Conservation (phyloP, 1,284 basidiomycete species). For the Pseudozyma sp. region DNA sequence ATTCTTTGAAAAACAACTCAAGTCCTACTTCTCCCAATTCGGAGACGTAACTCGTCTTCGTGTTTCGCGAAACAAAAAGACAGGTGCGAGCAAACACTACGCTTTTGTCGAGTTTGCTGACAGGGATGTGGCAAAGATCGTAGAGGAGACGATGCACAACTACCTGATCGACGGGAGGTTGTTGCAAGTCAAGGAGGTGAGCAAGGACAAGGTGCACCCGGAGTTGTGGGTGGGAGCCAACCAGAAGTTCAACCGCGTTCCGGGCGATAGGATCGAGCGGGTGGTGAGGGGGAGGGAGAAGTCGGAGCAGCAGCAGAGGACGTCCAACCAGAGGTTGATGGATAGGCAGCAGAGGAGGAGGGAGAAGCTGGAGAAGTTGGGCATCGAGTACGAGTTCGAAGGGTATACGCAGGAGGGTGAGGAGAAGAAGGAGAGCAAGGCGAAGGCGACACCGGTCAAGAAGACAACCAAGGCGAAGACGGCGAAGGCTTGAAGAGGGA, state of each 20-base stretch:
- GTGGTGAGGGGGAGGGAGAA: conserved; percentile 80
- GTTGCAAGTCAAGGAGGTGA: conserved; percentile 80
- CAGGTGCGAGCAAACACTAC: conserved; percentile 95
- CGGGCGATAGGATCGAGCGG: conserved; percentile 77
- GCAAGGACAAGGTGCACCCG: conserved; percentile 88
- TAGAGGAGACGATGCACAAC: conserved; percentile 99
- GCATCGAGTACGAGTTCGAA: conserved; percentile 90
- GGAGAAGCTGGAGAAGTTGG: conserved; percentile 80
- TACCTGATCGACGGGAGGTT: conserved; percentile 95
- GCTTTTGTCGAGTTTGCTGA: conserved; percentile 95
- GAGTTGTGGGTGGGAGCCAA: conserved; percentile 97
- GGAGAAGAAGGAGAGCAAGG: conserved; percentile 9
- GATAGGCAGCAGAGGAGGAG: conserved; percentile 83
- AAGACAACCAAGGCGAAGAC: conserved; percentile 14
- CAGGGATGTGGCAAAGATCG: conserved; percentile 88
- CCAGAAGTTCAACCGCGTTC: conserved; percentile 85
- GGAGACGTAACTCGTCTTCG: conserved; percentile 89
- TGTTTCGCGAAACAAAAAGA: conserved; percentile 94
- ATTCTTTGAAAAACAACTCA: conserved; percentile 95
- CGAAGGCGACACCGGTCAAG: conserved; percentile 8
- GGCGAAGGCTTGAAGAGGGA: conserved; percentile 14
- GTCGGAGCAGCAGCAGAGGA: conserved; percentile 78
- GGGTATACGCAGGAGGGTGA: conserved; percentile 68
- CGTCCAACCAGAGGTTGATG: conserved; percentile 78
- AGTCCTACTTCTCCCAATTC: conserved; percentile 93